Conservation (phyloP, 2,329 filamentous ascomycete species). For the Seiridium unicorne region DNA sequence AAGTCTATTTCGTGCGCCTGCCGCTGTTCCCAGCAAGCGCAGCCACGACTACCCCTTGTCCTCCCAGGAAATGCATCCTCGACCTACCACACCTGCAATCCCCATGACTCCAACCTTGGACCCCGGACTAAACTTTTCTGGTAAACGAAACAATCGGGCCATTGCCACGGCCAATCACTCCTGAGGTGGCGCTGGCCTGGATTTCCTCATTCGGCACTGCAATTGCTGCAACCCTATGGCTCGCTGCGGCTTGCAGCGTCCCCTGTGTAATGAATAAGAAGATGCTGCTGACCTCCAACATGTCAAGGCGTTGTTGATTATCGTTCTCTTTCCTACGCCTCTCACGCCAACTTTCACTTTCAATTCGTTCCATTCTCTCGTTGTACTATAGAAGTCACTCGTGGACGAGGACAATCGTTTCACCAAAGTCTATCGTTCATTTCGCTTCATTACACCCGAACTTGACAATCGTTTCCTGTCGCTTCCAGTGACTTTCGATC, state of each 20-base stretch:
- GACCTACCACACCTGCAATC: background rate
- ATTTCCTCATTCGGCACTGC: background rate
- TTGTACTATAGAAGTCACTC: background rate
- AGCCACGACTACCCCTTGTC: slow-evolving; percentile 1
- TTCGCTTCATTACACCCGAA: background rate
- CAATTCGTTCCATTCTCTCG: background rate
- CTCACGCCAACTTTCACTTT: background rate
- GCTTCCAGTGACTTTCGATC: background rate
- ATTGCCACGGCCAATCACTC: background rate
- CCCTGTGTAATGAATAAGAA: background rate
- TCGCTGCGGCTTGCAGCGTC: background rate
- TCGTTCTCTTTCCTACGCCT: background rate
- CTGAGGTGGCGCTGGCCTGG: background rate
- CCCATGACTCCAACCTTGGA: background rate
- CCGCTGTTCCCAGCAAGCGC: background rate
- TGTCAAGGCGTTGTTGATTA: background rate
- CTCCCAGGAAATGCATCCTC: background rate
- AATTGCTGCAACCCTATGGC: background rate
- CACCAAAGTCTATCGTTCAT: background rate
- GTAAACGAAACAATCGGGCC: background rate
- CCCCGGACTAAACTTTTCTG: background rate
- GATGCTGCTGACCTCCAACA: background rate
- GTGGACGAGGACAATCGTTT: background rate
- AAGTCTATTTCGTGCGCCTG: background rate
- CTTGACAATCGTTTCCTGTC: background rate